Conservation (phyloP, 2,329 filamentous ascomycete genomes). For the Curvularia eragrostidis region DNA sequence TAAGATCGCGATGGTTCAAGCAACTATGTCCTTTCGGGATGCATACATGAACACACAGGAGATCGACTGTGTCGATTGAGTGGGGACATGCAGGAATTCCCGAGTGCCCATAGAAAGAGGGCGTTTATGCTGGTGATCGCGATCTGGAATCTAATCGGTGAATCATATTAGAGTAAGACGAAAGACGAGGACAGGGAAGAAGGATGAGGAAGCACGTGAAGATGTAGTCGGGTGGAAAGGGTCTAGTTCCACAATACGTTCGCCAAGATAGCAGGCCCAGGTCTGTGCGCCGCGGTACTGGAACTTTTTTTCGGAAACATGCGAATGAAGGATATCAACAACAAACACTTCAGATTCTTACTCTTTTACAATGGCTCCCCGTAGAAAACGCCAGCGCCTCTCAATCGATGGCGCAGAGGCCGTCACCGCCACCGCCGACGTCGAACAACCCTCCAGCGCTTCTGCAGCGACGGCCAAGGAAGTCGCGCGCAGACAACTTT, state of each 20-base stretch:
- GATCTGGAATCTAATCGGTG: slow-evolving; percentile 11
- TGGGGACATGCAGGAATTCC: slow-evolving; percentile 15
- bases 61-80: slow-evolving; percentile 1
- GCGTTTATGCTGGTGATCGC: slow-evolving; percentile 7
- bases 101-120: slow-evolving; percentile 4
- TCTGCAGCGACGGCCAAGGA: slow-evolving; percentile 32
- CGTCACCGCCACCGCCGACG: slow-evolving; percentile 37
- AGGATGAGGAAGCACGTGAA: not conserved
- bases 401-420: slow-evolving; percentile 48
- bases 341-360: slow-evolving; percentile 1
- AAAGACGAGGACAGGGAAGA: not conserved
- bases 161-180: not conserved
- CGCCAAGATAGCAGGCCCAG: slow-evolving; percentile 19
- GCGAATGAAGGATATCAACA: slow-evolving; percentile 2
- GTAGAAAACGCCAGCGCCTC: slow-evolving; percentile 51
- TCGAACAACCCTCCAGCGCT: slow-evolving; percentile 24
- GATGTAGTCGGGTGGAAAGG: slow-evolving; percentile 1
- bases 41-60: slow-evolving; percentile 2
- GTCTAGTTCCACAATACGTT: slow-evolving; percentile 10
- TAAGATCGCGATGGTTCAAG: not conserved
- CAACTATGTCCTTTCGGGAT: slow-evolving; percentile 1
- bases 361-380: slow-evolving; percentile 45
- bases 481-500: slow-evolving; percentile 65
- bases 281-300: slow-evolving; percentile 17
- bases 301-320: slow-evolving; percentile 23